Percentiles rank a stretch among this genome's conserved stretches.
Conservation (phyloP, 352 stramenopile species). For the Globisporangium radiosum region DNA sequence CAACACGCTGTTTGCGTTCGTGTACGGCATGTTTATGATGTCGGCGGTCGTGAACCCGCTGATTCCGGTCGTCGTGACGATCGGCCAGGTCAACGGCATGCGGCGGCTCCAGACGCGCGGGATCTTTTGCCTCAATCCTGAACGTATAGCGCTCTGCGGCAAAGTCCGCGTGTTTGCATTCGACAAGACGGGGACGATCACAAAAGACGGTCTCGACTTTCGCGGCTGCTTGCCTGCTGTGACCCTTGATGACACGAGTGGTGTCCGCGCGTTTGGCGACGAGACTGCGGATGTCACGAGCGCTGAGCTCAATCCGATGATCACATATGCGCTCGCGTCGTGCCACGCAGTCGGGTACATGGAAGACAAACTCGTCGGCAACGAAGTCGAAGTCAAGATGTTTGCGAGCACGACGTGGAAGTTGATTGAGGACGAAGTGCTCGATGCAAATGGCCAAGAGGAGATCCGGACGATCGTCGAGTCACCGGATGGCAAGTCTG, state of each 20-base stretch:
- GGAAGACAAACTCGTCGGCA: constrained; percentile 49
- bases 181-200: constrained; percentile 86
- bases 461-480: constrained; percentile 13
- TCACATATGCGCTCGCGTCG: constrained; percentile 37
- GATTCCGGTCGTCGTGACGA: constrained; percentile 71
- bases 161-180: constrained; percentile 82
- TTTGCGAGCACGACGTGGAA: constrained; percentile 54
- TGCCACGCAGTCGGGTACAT: constrained; percentile 63
- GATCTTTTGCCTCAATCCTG: constrained; percentile 63
- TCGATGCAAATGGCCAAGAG: constrained; percentile 20
- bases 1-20: constrained; percentile 49
- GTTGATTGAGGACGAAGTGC: constrained; percentile 20
- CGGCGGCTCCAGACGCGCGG: constrained; percentile 43
- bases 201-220: constrained; percentile 77
- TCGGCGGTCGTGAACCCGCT: constrained; percentile 57
- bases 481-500: constrained; percentile 6
- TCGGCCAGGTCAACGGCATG: constrained; percentile 65
- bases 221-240: constrained; percentile 15
- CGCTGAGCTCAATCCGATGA: constrained; percentile 9
- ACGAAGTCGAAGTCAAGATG: constrained; percentile 69
- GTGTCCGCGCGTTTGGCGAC: constrained; percentile 6
- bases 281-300: constrained; percentile 14
- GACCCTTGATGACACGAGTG: neutral
- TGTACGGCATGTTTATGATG: constrained; percentile 57
- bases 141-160: constrained; percentile 70